Percentiles rank a stretch among this genome's conserved stretches.
Conservation (phyloP, 805 yeast genomes). For the Brettanomyces sp. region DNA sequence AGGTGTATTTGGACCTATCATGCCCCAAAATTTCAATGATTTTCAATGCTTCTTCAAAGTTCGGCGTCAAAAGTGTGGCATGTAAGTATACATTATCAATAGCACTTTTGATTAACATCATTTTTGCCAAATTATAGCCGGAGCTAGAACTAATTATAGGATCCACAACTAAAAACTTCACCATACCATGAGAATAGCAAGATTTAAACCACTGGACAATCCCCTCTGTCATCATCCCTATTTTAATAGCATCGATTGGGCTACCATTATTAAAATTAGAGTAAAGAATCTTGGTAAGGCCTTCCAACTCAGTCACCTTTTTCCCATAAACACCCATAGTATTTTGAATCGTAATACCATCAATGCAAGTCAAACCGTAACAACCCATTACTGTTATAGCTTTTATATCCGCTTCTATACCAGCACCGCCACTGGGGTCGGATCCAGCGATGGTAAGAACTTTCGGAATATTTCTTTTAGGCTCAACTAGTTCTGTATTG, state of each 20-base stretch:
- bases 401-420: slow-evolving; percentile 84
- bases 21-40: slow-evolving; percentile 1
- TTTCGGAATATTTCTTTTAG: slow-evolving; percentile 20
- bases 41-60: slow-evolving; percentile 51
- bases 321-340: slow-evolving; percentile 28
- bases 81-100: slow-evolving; percentile 36
- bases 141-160: slow-evolving; percentile 83
- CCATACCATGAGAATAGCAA: slow-evolving; percentile 22
- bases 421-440: slow-evolving; percentile 89
- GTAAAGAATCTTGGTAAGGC: slow-evolving; percentile 2
- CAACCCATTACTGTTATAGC: slow-evolving; percentile 73
- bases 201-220: slow-evolving; percentile 40
- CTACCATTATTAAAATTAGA: slow-evolving; percentile 17
- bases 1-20: neutral
- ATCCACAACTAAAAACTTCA: slow-evolving; percentile 44
- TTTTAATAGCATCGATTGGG: slow-evolving; percentile 58
- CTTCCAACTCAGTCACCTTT: neutral
- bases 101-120: slow-evolving; percentile 18
- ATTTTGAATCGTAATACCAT: slow-evolving; percentile 80
- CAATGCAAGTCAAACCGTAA: slow-evolving; percentile 68
- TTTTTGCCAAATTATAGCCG: slow-evolving; percentile 49
- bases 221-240: slow-evolving; percentile 62
- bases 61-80: slow-evolving; percentile 68
- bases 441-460: slow-evolving; percentile 61
- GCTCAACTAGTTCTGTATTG: neutral